A percentile compares a stretch with the other conserved stretches of the same genome.
phyloP scores from a whole-genome alignment of 2,329 filamentous ascomycete species.

The Geosmithia flava region DNA sequence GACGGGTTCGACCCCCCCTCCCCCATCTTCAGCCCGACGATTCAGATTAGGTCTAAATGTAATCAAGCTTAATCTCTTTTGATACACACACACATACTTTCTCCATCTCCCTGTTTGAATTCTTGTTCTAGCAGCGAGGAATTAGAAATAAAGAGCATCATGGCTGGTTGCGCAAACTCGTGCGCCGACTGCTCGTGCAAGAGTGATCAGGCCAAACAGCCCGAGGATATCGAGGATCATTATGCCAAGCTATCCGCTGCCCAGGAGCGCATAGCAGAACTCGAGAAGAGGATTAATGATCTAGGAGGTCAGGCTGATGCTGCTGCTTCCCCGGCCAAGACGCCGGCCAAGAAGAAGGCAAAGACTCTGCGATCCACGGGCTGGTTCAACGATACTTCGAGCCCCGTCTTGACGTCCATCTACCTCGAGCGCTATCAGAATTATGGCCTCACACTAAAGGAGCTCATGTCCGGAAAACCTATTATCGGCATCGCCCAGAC shows the following conservation, averaged over 20 bases:
- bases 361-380: slow-evolving; percentile 3
- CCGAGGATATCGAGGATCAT: neutral
- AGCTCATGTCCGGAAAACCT: slow-evolving; percentile 33
- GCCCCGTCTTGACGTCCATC: slow-evolving; percentile 17
- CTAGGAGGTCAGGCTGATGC: neutral
- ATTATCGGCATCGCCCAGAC: slow-evolving; percentile 40
- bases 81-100: neutral
- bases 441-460: slow-evolving; percentile 33
- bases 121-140: neutral
- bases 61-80: neutral
- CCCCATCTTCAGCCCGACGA: neutral
- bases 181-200: slow-evolving; percentile 1
- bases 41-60: neutral
- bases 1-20: no score
- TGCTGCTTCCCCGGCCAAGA: neutral
- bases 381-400: slow-evolving; percentile 6
- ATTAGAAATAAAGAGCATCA: neutral
- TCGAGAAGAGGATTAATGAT: neutral
- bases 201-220: neutral
- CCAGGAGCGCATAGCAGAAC: neutral
- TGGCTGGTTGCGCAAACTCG: neutral
- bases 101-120: no score
- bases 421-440: slow-evolving; percentile 39
- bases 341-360: neutral
- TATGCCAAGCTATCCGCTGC: neutral